These are phyloP conservation scores for Vigna nakashimae DNA, from an alignment of 306 rosid genomes.

Conservation along the genomic window DNA sequence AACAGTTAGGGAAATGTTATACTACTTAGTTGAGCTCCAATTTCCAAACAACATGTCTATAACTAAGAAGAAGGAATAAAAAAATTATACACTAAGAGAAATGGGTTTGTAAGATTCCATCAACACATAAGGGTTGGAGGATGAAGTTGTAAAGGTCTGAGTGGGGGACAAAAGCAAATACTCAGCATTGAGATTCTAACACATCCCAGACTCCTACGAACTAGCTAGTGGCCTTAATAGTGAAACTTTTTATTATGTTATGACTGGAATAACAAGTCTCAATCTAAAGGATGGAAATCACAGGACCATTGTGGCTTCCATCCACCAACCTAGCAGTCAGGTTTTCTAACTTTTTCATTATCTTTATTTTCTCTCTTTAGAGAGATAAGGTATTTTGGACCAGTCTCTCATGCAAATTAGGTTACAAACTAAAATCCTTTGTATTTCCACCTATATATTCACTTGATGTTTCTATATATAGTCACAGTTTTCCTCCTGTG, in stretches of 20 bases:
- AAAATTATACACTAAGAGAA: constrained; percentile 53
- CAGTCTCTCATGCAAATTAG: constrained; percentile 24
- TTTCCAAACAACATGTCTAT: constrained; percentile 54
- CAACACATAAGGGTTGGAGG: constrained; percentile 63
- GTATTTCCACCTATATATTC: too few species aligned
- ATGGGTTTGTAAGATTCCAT: constrained; percentile 61
- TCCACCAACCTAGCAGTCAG: constrained; percentile 70
- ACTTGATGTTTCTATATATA: neutral
- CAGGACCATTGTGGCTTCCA: constrained; percentile 57
- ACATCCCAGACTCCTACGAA: constrained; percentile 61
- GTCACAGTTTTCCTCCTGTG: neutral
- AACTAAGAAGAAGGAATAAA: constrained; percentile 57
- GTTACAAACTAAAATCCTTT: constrained; percentile 9
- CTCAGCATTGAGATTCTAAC: constrained; percentile 64
- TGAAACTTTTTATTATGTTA: constrained; percentile 66
- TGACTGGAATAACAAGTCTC: constrained; percentile 48
- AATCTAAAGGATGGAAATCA: constrained; percentile 32
- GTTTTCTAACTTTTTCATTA: constrained; percentile 57
- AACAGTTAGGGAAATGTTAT: constrained; percentile 49
- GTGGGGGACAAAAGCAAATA: constrained; percentile 64
- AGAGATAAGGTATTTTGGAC: constrained; percentile 33
- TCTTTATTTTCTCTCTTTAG: constrained; percentile 37
- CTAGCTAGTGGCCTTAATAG: constrained; percentile 74
- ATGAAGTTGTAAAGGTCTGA: constrained; percentile 52
- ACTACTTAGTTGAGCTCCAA: constrained; percentile 61